Evolutionary conservation across 2,329 filamentous ascomycete genomes (phyloP), one percentile per base, ranked within the genome.

Genomic region (Intubia oerlemansii): DNA sequence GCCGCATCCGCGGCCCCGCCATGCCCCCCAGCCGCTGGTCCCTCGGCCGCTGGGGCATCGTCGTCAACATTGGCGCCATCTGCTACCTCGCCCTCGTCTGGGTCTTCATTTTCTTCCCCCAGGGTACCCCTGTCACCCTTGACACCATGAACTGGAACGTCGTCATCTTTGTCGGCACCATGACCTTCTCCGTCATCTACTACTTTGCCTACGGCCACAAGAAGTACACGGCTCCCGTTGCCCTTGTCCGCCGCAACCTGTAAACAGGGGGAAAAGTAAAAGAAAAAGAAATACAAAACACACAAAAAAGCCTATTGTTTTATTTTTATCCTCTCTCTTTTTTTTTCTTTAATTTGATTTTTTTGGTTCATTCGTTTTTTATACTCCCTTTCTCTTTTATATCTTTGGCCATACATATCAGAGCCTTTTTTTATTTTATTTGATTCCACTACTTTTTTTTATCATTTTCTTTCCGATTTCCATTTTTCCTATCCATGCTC

Each of bases 131-230:
- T 2, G 50, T 56, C 2, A 50, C 43, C 3, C 39, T 47, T 2
- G 38, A 38, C 10, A 50, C 47, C 3, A 61, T 62, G 49, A 65
- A 66, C 39, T 65, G 56, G 56, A 53, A 51, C 17, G 39, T 49
- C n/a, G 44, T 58, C 6, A 50, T 62, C 22, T 57, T 58, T 26
- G 39, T 38, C 14, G 44, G 41, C 1, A 44, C 51, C 8, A 47
- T 56, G 31, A 23, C 50, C 5, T 46, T 55, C 25, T 49, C 52
- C 10, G 36, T 48, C 10, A 36, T 43, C 2, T 56, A 56, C 35
- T 57, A 55, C 36, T 38, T 46, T 27, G 33, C 44, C 17, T 32
- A 35, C 4, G 45, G 44, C 25, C 39, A 24, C 29, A 36, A 39
- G 27, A 24, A 20, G 12, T 44, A 44, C 21, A 36, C 26, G 18